These are phyloP conservation scores for Spergularia azorica DNA, from an alignment of 179 eudicot species.

Conservation along the genomic window DNA sequence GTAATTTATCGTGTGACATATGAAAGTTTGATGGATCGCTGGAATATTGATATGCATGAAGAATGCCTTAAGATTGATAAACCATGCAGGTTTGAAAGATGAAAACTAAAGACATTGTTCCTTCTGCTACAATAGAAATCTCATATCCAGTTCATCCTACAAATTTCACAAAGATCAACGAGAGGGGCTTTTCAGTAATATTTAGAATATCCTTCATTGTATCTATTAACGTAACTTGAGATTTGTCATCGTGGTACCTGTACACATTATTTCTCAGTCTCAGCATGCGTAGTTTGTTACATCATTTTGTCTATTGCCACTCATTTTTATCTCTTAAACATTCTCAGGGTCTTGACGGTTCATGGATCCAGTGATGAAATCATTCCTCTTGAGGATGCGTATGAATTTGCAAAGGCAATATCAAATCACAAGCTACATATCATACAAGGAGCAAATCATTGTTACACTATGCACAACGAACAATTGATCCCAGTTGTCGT, in stretches of 20 bases:
- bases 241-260: no score
- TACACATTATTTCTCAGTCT: no score
- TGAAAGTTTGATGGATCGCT: constrained; percentile 78
- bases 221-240: no score
- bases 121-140: not conserved
- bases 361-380: constrained; percentile 81
- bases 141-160: not conserved
- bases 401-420: constrained; percentile 69
- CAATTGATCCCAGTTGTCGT: constrained; percentile 48
- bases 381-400: constrained; percentile 71
- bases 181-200: no score
- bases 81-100: constrained; percentile 41
- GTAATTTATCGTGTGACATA: constrained; percentile 66
- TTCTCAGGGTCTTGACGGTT: constrained; percentile 69
- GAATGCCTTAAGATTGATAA: constrained; percentile 49
- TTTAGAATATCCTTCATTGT: no score
- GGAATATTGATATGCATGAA: constrained; percentile 83
- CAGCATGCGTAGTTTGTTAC: no score
- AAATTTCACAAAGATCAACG: no score
- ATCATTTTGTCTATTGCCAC: no score
- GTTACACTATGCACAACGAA: constrained; percentile 53
- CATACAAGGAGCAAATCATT: constrained; percentile 77
- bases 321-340: not conserved
- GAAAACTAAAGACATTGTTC: constrained; percentile 1
- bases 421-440: constrained; percentile 70